Conservation (phyloP, 495 filamentous ascomycete species). For the Articulospora tetracladia region DNA sequence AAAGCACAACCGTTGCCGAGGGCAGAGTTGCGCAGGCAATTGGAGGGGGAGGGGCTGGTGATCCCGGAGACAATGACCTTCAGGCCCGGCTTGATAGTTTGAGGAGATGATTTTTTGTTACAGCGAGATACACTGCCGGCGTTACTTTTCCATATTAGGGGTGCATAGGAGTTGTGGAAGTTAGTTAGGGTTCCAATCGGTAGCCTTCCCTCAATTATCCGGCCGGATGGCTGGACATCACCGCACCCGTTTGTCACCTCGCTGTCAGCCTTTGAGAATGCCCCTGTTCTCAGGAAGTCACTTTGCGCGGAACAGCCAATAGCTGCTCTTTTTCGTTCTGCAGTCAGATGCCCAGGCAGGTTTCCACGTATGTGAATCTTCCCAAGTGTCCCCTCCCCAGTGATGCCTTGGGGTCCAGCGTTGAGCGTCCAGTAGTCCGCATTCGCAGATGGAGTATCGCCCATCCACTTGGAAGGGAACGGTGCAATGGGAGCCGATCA, state of each 20-base stretch:
- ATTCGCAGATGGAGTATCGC: background rate
- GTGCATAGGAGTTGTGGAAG: slow-evolving; percentile 5
- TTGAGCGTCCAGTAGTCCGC: too few species aligned
- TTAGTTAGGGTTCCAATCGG: background rate
- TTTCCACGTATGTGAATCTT: background rate
- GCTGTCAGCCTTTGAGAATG: background rate
- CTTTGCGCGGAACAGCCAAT: too few species aligned
- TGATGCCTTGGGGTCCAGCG: too few species aligned
- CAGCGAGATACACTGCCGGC: slow-evolving; percentile 10
- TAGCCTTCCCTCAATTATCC: background rate
- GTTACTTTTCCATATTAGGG: slow-evolving; percentile 3
- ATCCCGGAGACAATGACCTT: slow-evolving; percentile 70
- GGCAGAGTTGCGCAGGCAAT: slow-evolving; percentile 71
- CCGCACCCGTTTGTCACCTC: background rate
- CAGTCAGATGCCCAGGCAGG: too few species aligned
- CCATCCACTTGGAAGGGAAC: background rate
- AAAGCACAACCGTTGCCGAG: slow-evolving; percentile 54
- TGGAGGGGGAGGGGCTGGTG: slow-evolving; percentile 49
- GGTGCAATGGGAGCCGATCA: slow-evolving; percentile 1
- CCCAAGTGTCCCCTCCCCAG: too few species aligned
- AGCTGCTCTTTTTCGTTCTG: too few species aligned
- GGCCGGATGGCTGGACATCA: background rate
- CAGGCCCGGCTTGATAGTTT: slow-evolving; percentile 80
- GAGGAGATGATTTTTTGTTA: slow-evolving; percentile 43
- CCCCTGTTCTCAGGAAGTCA: too few species aligned